Evolutionary conservation across 2,329 filamentous ascomycete species (phyloP), one percentile per base, ranked within the genome.

Genomic region (Aspergillus phoenicis): DNA sequence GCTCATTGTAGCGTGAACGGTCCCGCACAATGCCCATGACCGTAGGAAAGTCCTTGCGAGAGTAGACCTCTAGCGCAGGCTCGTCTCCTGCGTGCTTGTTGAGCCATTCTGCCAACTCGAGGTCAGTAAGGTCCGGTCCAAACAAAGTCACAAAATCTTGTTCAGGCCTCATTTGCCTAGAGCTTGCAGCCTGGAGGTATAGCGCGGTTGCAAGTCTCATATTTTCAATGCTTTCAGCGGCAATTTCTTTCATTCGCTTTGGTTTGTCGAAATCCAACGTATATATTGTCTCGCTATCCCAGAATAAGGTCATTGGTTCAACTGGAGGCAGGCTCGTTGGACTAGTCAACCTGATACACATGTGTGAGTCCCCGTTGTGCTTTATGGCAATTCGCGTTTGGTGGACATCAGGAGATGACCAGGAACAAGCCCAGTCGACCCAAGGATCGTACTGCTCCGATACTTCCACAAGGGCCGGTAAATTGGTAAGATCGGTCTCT

Each of bases 181-280:
- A 65, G 6, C 60, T 63, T 0, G 66, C 66, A 1, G 70, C 69
- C 39, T 71, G 67, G 2, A 75, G 60, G 47, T 71, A 73, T 8
- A 74, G 52, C 0, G 62, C 62, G 0, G 72, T 75, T 15, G 61
- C 66, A 2, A 80, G 73, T 8, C 79, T 75, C 57, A 72, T 68
- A 22, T 64, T 49, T 15, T 68, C 45, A 8, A 74, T 75, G n/a
- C 22, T 61, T 15, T 71, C 64, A 0, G 38, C 15, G 1, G 65
- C 61, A 15, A 66, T 8, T 3, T 54, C 57, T 7, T 63, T 28
- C 7, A 63, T 24, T 11, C 45, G 60, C 20, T 56, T 54, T 3
- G 65, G 49, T 0, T 61, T 8, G 10, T 63, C 61, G 45, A 75
- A 70, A 3, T 62, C 52, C 5, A 73, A 58, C 0, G 56, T 59